These are phyloP conservation scores for Cucurbita argyrosperma DNA, from an alignment of 306 rosid species.

Conservation along the genomic window DNA sequence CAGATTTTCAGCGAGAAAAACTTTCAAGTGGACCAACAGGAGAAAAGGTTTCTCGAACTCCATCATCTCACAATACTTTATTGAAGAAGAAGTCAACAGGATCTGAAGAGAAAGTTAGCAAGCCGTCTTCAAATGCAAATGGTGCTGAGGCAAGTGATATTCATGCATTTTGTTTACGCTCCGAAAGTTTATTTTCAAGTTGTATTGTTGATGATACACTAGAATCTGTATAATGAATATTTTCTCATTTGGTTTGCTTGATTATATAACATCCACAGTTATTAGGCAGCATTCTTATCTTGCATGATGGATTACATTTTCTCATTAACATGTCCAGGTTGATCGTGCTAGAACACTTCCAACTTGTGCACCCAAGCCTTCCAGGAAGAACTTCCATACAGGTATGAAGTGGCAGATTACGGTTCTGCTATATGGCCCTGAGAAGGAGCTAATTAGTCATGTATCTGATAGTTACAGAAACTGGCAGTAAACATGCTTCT, in stretches of 20 bases:
- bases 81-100: conserved; percentile 23
- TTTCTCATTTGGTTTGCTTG: not conserved
- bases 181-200: not conserved
- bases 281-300: not conserved
- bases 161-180: not conserved
- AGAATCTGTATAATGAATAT: not conserved
- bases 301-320: not conserved
- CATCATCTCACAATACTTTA: conserved; percentile 8
- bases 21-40: conserved; percentile 8
- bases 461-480: conserved; percentile 33
- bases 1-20: conserved; percentile 23
- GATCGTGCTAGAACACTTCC: conserved; percentile 24
- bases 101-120: conserved; percentile 21
- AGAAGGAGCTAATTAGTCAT: conserved; percentile 29
- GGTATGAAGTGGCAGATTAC: conserved; percentile 32
- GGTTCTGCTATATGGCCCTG: conserved; percentile 25
- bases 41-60: conserved; percentile 1
- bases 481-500: conserved; percentile 15
- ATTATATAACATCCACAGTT: not conserved
- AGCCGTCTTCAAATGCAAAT: conserved; percentile 21
- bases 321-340: conserved; percentile 11
- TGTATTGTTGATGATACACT: not conserved
- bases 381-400: conserved; percentile 23
- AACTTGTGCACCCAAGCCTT: conserved; percentile 16
- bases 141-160: conserved; percentile 36